Evolutionary conservation across 805 yeast genomes (phyloP), one percentile per base, ranked within the genome.

Genomic region (Ogataea degrootiae): DNA sequence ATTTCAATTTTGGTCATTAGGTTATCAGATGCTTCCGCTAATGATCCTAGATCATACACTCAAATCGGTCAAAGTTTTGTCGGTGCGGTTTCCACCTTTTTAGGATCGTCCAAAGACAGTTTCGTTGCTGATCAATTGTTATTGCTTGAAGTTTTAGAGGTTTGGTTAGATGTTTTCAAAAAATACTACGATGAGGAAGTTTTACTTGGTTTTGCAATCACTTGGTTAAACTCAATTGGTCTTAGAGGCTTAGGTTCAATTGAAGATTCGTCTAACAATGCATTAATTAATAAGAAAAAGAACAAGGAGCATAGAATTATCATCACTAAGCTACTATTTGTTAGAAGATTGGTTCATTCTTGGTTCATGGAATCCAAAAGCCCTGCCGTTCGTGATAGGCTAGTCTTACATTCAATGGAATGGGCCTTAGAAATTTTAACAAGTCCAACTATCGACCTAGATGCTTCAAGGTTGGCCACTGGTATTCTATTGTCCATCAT

Each of bases 41-140:
- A 31, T 1, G 47, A 54, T 35, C 12, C 31, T 1, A n/a, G 35
- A 2, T 35, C 42, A 5, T 62, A 61, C 29, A 47, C 48, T 8
- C 33, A 42, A 17, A 35, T 43, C 0, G 65, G 72, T 53, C 52
- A 56, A 14, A 44, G 55, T 0, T 66, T 72, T 35, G 62, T 70
- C 29, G 66, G 53, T 45, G 60, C 63, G 50, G 63, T 69, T 43
- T 63, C 66, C 40, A 59, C 53, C 39, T 83, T 84, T 56, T 68
- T 84, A 44, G 59, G 73, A 0, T 60, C 77, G 23, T 71, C 72
- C 23, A 71, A 76, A 23, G 75, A 73, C 3, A 58, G 72, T 1
- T 69, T 82, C 44, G 67, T 79, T 36, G 72, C 76, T 29, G 91
- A 83, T 59, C 94, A 86, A 63, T 67, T 79, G n/a, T 65, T 77